phyloP scores from a whole-genome alignment of 2,329 filamentous ascomycete genomes.

The Colletotrichum sp. region DNA sequence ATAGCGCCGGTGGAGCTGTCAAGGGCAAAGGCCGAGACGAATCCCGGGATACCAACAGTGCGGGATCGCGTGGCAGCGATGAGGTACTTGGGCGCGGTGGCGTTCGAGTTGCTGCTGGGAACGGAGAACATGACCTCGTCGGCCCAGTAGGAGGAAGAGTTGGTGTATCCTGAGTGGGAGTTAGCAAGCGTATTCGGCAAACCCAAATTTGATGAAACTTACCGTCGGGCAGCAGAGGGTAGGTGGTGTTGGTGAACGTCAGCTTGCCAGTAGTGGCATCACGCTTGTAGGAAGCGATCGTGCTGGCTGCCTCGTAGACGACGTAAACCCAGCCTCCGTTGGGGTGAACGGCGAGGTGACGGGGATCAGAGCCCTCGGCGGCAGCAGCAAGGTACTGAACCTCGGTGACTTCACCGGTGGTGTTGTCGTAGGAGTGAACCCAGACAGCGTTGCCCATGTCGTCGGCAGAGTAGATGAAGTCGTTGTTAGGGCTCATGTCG shows the following conservation, averaged over 20 bases:
- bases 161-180: not conserved
- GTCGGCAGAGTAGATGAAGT: slow-evolving; percentile 34
- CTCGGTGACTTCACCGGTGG: slow-evolving; percentile 21
- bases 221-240: slow-evolving; percentile 21
- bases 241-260: slow-evolving; percentile 4
- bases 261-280: slow-evolving; percentile 12
- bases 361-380: slow-evolving; percentile 24
- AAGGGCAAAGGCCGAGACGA: slow-evolving; percentile 36
- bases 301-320: slow-evolving; percentile 28
- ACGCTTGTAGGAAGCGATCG: slow-evolving; percentile 28
- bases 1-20: slow-evolving; percentile 29
- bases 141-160: slow-evolving; percentile 9
- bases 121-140: slow-evolving; percentile 9
- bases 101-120: not conserved
- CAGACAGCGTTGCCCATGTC: slow-evolving; percentile 34
- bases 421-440: slow-evolving; percentile 28
- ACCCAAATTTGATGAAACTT: not conserved
- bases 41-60: slow-evolving; percentile 28
- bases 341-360: slow-evolving; percentile 32
- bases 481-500: slow-evolving; percentile 20
- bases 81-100: not conserved
- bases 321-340: slow-evolving; percentile 31
- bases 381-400: slow-evolving; percentile 23
- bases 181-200: not conserved
- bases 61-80: slow-evolving; percentile 11